Evolutionary conservation across 345 rosid genomes (phyloP), one percentile per base, ranked within the genome.

Genomic region (Citrus reticulata): DNA sequence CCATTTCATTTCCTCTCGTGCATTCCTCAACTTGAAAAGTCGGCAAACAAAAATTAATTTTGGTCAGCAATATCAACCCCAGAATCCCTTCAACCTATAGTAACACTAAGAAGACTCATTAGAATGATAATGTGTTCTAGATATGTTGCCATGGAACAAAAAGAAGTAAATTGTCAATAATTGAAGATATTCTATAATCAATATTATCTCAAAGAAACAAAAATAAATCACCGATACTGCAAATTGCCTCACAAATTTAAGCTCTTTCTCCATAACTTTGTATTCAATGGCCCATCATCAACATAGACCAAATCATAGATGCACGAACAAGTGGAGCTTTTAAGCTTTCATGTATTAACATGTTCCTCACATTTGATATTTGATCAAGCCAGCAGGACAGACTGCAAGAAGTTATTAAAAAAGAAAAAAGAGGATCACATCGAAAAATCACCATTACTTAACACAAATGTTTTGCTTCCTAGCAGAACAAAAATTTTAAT

Each of bases 191-290:
- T 55, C 63, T 54, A 22, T 37, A 30, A 70, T 13, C 24, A 40
- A 73, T 42, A 69, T 14, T 32, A 42, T 42, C 51, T 69, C 17
- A 22, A 58, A 59, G 30, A 73, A 73, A 58, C 30, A 32, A 24
- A 64, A 71, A 73, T 25, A 57, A 59, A 70, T 63, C 46, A 81
- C 34, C 24, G 22, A 61, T 32, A 49, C 13, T 51, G 65, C 51
- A 64, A 75, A 68, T 39, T 78, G 69, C 66, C 88, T 85, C 79
- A 95, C 95, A 80, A 30, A 84, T 73, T 87, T 72, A 79, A 92
- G 90, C 78, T 92, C 93, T 83, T 93, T 92, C 91, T 91, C 94
- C 84, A 90, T 92, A 58, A 90, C 80, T 83, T 87, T 20, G 93
- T 85, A 1, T 97, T 91, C 66, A 97, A 91, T 55, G 94, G 95